Conservation (phyloP, 2,329 filamentous ascomycete species). For the Aureobasidium sp. region DNA sequence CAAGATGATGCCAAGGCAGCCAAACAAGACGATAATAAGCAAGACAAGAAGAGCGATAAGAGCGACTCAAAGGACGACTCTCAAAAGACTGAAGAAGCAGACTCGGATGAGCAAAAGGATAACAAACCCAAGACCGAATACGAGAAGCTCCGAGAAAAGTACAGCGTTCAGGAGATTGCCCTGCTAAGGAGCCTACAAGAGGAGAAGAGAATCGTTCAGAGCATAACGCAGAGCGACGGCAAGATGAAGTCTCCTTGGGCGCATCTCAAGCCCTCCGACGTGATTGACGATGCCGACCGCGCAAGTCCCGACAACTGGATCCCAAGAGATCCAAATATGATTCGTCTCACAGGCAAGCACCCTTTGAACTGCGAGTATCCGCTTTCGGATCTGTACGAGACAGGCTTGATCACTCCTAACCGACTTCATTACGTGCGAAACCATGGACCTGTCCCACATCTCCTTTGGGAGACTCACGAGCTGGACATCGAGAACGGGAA, state of each 20-base stretch:
- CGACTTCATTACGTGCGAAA: constrained; percentile 46
- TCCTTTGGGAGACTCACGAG: constrained; percentile 42
- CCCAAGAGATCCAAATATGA: constrained; percentile 37
- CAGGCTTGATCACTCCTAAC: constrained; percentile 44
- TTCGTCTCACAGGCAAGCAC: constrained; percentile 45
- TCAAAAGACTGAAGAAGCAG: constrained; percentile 10
- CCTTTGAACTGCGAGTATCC: constrained; percentile 44
- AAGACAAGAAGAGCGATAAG: constrained; percentile 14
- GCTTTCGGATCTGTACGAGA: constrained; percentile 35
- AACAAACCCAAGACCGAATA: constrained; percentile 2
- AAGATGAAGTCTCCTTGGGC: constrained; percentile 30
- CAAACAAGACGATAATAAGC: background rate
- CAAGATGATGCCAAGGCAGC: background rate
- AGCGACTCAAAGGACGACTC: background rate
- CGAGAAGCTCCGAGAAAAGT: constrained; percentile 27
- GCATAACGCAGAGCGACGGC: constrained; percentile 37
- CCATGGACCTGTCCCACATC: constrained; percentile 35
- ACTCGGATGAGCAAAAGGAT: constrained; percentile 10
- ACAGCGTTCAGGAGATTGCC: constrained; percentile 35
- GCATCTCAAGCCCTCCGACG: constrained; percentile 24
- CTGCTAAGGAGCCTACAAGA: constrained; percentile 33
- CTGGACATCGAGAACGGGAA: constrained; percentile 36
- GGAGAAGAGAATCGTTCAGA: constrained; percentile 36
- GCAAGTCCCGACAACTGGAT: constrained; percentile 48
- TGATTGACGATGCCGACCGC: constrained; percentile 43